Evolutionary conservation across 2,329 filamentous ascomycete species (phyloP).

Genomic region (Neonectria magnoliae): DNA sequence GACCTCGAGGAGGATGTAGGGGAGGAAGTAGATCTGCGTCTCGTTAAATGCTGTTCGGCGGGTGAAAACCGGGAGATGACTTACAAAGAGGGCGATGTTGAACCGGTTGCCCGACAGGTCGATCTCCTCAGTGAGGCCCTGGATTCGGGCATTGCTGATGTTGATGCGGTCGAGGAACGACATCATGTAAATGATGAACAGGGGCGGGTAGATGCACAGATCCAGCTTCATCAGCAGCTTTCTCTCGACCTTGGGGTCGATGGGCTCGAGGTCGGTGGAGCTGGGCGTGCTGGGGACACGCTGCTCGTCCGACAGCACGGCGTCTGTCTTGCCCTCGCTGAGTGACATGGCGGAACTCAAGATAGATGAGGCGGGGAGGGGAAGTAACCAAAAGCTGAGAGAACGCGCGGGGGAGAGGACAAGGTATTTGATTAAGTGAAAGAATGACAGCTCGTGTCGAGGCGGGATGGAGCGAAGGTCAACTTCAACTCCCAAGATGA

Average conservation of each 20-base stretch:
- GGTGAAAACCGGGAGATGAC: not conserved
- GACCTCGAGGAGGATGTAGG: slow-evolving; percentile 57
- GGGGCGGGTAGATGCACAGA: slow-evolving; percentile 51
- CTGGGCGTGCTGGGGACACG: slow-evolving; percentile 26
- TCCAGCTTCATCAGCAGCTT: slow-evolving; percentile 54
- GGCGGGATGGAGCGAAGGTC: slow-evolving; percentile 12
- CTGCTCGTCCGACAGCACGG: slow-evolving; percentile 23
- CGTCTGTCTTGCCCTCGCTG: slow-evolving; percentile 28
- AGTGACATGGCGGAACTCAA: slow-evolving; percentile 27
- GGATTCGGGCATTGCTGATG: slow-evolving; percentile 59
- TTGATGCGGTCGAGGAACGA: slow-evolving; percentile 57
- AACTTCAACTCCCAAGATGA: slow-evolving; percentile 1
- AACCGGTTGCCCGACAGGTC: slow-evolving; percentile 53
- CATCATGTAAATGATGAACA: slow-evolving; percentile 55
- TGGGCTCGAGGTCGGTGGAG: slow-evolving; percentile 20
- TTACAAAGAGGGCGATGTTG: slow-evolving; percentile 54
- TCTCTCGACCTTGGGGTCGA: slow-evolving; percentile 48
- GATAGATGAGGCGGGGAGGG: not conserved
- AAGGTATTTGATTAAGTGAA: not conserved
- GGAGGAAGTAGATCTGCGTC: slow-evolving; percentile 48
- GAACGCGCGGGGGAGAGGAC: not conserved
- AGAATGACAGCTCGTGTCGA: slow-evolving; percentile 6
- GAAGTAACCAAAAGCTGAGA: not conserved
- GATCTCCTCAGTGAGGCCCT: slow-evolving; percentile 55
- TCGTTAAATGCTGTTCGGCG: slow-evolving; percentile 4